These are phyloP conservation scores for Daphne laureola DNA, from an alignment of 441 rosid species.

Conservation along the genomic window DNA sequence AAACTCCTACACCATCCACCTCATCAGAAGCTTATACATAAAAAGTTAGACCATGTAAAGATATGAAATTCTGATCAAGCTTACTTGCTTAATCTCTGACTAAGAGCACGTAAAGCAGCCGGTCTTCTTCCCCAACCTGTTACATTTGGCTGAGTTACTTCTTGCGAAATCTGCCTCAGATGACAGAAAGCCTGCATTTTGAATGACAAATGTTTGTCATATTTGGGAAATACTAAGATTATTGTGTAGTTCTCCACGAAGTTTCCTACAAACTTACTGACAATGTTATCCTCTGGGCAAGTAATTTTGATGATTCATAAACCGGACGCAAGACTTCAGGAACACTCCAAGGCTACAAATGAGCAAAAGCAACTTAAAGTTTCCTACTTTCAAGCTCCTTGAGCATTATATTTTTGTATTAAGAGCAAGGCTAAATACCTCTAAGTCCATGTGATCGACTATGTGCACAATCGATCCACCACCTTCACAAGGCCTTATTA, in stretches of 20 bases:
- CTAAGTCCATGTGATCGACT: conserved; percentile 65
- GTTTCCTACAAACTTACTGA: conserved; percentile 32
- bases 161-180: conserved; percentile 64
- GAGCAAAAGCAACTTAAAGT: conserved; percentile 7
- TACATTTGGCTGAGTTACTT: conserved; percentile 57
- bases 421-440: conserved; percentile 26
- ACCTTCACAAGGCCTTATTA: conserved; percentile 75
- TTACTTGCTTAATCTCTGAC: conserved; percentile 65
- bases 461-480: conserved; percentile 70
- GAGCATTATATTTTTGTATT: conserved; percentile 5
- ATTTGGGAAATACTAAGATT: background rate
- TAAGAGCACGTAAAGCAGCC: conserved; percentile 56
- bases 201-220: background rate
- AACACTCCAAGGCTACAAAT: conserved; percentile 57
- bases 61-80: conserved; percentile 4
- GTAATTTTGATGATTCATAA: conserved; percentile 61
- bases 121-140: conserved; percentile 66
- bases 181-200: conserved; percentile 51
- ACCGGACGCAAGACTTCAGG: conserved; percentile 76
- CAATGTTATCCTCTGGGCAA: conserved; percentile 68
- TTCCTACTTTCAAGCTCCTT: conserved; percentile 10
- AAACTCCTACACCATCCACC: conserved; percentile 41
- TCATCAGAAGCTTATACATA: conserved; percentile 7
- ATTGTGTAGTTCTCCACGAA: background rate
- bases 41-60: background rate